These are phyloP conservation scores for Backusella luteola DNA, from an alignment of 192 early-diverging fungal species.

Conservation along the genomic window DNA sequence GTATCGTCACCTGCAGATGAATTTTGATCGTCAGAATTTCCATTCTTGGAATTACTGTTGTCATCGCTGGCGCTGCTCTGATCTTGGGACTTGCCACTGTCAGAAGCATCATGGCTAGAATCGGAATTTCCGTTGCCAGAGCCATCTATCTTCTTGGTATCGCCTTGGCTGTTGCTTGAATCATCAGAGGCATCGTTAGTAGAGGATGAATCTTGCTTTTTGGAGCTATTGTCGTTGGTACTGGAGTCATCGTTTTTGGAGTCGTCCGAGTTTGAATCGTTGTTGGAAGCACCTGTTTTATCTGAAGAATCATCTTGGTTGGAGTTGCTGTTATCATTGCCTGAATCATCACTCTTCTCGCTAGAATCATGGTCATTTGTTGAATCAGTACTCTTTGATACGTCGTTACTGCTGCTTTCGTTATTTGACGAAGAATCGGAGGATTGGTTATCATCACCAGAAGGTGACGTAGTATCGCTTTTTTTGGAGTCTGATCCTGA, in stretches of 20 bases:
- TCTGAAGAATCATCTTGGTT: neutral
- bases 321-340: neutral
- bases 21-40: neutral
- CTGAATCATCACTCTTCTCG: neutral
- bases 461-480: neutral
- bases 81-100: neutral
- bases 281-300: neutral
- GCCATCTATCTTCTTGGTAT: neutral
- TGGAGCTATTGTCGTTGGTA: neutral
- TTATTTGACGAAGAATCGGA: neutral
- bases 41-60: neutral
- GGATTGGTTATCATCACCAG: neutral
- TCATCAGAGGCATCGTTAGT: neutral
- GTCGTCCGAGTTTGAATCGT: neutral
- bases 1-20: neutral
- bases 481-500: neutral
- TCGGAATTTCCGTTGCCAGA: neutral
- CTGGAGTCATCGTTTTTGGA: neutral
- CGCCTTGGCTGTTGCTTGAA: neutral
- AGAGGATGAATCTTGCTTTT: neutral
- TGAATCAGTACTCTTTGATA: neutral
- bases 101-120: neutral
- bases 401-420: neutral
- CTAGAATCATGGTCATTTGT: neutral
- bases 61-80: neutral